Base-by-base conservation (phyloP, 2,329 filamentous ascomycete species). In the Volutella citrinella region DNA sequence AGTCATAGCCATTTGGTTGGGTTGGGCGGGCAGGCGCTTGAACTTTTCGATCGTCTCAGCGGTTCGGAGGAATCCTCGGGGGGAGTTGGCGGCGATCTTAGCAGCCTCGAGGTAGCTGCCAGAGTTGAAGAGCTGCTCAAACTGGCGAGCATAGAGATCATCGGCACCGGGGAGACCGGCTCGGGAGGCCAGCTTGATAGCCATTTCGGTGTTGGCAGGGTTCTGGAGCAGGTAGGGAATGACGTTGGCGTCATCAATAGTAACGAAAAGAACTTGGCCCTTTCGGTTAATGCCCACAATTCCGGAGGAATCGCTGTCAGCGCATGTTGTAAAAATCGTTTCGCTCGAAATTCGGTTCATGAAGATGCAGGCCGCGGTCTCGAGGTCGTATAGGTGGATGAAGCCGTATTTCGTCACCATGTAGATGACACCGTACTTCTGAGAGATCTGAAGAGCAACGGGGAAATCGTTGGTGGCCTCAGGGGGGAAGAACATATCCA, bases 281-380 rank as follows among this genome's bases (percentile, higher is more conserved):
- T 95, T 95, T 56, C 94, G 84, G 70, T 98, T 98, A 60, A 98
- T 91, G 51, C 88, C 89, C 33, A 98, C 78, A 44, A 98, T 84
- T 52, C 94, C 94, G 27, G 84, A 80, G 13, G 88, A 94, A 15
- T 89, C 82, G 34, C 78, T 76, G 60, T 98, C 93, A 21, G 82
- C 70, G 28, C 87, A 84, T 14, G 90, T 96, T 17, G 91, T 94
- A 70, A 98, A 98, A 61, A 98, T 97, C 17, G 93, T 98, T 61
- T 98, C 93, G 71, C 89, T 95, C 20, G 93, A 98, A 56, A 98
- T 98, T 53, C 94, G 85, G 75, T 98, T 98, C 89, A 98, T 94
- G 78, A 96, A 98, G 60, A 98, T 93, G 61, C 88, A 94, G 10
- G 85, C 86, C 38, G 87, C 94, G 7, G 87, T 93, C 71, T 98